Evolutionary conservation across 2,329 filamentous ascomycete genomes (phyloP), one percentile per base, ranked within the genome.

Genomic region (Annulohypoxylon truncatum): DNA sequence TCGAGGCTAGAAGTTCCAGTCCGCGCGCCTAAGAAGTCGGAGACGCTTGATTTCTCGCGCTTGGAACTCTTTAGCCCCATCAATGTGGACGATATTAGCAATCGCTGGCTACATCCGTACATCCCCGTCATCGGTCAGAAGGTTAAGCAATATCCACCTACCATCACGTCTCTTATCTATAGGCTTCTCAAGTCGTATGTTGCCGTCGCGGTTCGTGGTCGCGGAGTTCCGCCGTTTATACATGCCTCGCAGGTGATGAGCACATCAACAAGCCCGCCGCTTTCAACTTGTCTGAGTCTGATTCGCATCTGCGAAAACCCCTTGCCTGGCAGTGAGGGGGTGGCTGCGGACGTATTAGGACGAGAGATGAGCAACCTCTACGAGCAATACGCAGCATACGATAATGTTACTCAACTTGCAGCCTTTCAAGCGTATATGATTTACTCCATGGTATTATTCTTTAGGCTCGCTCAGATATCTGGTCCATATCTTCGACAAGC

Each of bases 391-490:
- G 47, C 50, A 0, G 66, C 57, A 0, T 75, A 72, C 28, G 74
- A 79, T 46, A 73, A 77, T 2, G 18, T 74, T 67, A 70, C 74
- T 4, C 73, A 79, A 0, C 78, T 87, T 0, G 78, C 79, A 0
- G 76, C 80, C 1, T 85, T 86, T 38, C 85, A 88, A 66, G 82
- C 84, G 0, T 86, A 85, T 70, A 74, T 88, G 2, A 78, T 87
- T n/a, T 86, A 86, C 64, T 73, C 79, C 1, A 80, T 87, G 72
- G 76, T 83, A 2, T 51, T 84, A 2, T 85, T 84, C 68, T 85
- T 85, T 56, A 72, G 73, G 0, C 64, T 73, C 10, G 68, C 68
- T 0, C 69, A 72, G 8, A 67, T 68, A n/a, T 50, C 70, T 0
- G 59, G 67, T 9, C 67, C 77, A 0, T 78, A 81, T 31, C 73